These are phyloP conservation scores for Scedosporium apiospermum DNA, from an alignment of 2,329 filamentous ascomycete species.

Conservation along the genomic window DNA sequence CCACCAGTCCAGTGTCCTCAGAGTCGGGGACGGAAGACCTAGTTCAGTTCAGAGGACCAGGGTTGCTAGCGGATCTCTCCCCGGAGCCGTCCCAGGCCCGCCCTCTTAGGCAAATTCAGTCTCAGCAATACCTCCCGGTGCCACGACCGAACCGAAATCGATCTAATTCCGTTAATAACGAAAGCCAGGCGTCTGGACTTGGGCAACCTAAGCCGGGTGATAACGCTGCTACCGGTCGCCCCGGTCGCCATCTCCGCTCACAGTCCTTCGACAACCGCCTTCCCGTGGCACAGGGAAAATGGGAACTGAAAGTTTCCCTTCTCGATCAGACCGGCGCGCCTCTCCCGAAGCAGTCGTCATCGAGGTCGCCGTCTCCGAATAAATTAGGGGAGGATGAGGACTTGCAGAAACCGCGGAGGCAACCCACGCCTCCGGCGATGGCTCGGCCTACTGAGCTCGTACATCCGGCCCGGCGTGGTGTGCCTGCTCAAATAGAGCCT, in stretches of 20 bases:
- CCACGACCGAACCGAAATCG: not conserved
- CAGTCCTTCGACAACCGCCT: not conserved
- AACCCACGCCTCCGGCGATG: not conserved
- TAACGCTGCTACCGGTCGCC: not conserved
- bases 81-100: not conserved
- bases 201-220: not conserved
- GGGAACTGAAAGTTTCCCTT: constrained; percentile 5
- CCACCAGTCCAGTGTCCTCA: not conserved
- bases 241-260: not conserved
- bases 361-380: not conserved
- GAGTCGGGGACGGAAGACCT: not conserved
- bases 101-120: not conserved
- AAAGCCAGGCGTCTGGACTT: not conserved
- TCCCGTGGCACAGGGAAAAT: not conserved
- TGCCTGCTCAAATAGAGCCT: not conserved
- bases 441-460: not conserved
- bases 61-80: not conserved
- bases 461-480: not conserved
- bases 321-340: constrained; percentile 5
- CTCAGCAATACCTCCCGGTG: not conserved
- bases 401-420: not conserved
- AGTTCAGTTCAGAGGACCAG: not conserved
- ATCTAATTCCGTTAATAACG: not conserved
- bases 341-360: not conserved
- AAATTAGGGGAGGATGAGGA: not conserved